Conservation (phyloP, 75 land plant genomes). For the Ceratopteris richardii region DNA sequence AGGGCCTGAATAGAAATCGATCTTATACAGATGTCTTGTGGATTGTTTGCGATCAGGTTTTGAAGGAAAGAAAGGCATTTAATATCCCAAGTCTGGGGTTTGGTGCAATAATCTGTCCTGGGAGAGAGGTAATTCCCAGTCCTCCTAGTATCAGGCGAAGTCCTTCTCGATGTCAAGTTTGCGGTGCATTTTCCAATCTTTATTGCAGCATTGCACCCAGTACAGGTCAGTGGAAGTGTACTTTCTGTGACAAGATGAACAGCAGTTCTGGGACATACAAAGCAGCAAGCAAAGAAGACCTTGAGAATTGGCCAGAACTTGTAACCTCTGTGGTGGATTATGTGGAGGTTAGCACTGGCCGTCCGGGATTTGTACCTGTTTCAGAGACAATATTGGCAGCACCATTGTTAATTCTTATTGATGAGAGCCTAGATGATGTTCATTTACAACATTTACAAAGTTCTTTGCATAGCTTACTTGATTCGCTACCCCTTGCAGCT, state of each 20-base stretch:
- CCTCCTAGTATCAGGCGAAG: constrained; percentile 65
- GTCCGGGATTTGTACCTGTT: constrained; percentile 77
- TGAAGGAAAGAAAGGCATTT: constrained; percentile 71
- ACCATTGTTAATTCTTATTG: constrained; percentile 77
- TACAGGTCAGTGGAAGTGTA: constrained; percentile 90
- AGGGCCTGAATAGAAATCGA: too few species aligned
- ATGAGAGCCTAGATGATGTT: constrained; percentile 84
- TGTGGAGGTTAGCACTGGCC: constrained; percentile 57
- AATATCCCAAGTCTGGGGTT: constrained; percentile 83
- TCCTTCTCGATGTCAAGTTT: constrained; percentile 74
- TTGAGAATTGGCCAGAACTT: constrained; percentile 69
- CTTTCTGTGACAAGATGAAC: constrained; percentile 72
- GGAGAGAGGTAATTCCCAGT: constrained; percentile 61
- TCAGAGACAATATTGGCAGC: constrained; percentile 81
- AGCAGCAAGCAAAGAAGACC: constrained; percentile 58
- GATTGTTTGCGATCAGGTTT: constrained; percentile 35
- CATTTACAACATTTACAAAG: constrained; percentile 89
- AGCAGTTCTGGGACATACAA: constrained; percentile 82
- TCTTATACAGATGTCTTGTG: too few species aligned
- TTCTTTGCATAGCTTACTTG: constrained; percentile 94
- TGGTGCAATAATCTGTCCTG: constrained; percentile 91
- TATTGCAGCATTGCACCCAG: constrained; percentile 57
- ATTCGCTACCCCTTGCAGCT: constrained; percentile 65
- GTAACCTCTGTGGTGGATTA: constrained; percentile 77
- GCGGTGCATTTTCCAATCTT: constrained; percentile 86